phyloP scores from a whole-genome alignment of 495 filamentous ascomycete species.

The Penicillium tannophilum region DNA sequence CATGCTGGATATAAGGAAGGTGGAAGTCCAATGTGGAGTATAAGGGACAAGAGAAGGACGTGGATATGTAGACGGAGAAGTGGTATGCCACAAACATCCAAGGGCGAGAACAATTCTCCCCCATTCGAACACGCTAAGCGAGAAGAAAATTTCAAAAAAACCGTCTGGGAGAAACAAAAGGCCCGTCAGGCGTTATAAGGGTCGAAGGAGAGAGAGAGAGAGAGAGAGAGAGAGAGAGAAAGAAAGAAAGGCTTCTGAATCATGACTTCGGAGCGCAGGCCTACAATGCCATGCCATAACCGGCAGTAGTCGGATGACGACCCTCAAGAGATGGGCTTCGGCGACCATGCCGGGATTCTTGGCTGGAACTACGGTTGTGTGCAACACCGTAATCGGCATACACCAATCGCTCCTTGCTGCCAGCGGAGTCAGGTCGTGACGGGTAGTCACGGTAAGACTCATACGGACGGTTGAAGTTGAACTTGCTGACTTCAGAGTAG shows the following conservation, averaged over 20 bases:
- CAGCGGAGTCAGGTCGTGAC: conserved; percentile 30
- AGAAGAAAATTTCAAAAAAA: conserved; percentile 1
- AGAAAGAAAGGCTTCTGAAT: conserved; percentile 11
- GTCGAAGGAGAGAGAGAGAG: conserved; percentile 16
- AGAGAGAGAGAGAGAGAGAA: conserved; percentile 7
- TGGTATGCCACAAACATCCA: conserved; percentile 13
- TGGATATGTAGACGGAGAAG: conserved; percentile 8
- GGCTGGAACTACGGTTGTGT: conserved; percentile 41
- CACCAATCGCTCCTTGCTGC: conserved; percentile 47
- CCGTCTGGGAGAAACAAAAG: conserved; percentile 13
- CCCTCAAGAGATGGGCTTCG: conserved; percentile 37
- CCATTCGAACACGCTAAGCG: conserved; percentile 1
- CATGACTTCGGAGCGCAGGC: conserved; percentile 15
- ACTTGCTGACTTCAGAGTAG: conserved; percentile 49
- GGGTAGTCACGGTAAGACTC: conserved; percentile 47
- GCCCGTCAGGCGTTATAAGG: conserved; percentile 25
- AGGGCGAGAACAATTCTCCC: conserved; percentile 8
- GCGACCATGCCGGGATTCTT: conserved; percentile 31
- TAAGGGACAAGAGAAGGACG: conserved; percentile 7
- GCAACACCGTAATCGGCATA: conserved; percentile 40
- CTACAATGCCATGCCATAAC: conserved; percentile 44
- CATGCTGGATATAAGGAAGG: conserved; percentile 14
- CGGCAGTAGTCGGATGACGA: conserved; percentile 42
- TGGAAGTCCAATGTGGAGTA: conserved; percentile 2
- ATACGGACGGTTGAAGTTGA: conserved; percentile 49